Evolutionary conservation across 805 yeast genomes (phyloP).

Genomic region (Kuraishia cidri): DNA sequence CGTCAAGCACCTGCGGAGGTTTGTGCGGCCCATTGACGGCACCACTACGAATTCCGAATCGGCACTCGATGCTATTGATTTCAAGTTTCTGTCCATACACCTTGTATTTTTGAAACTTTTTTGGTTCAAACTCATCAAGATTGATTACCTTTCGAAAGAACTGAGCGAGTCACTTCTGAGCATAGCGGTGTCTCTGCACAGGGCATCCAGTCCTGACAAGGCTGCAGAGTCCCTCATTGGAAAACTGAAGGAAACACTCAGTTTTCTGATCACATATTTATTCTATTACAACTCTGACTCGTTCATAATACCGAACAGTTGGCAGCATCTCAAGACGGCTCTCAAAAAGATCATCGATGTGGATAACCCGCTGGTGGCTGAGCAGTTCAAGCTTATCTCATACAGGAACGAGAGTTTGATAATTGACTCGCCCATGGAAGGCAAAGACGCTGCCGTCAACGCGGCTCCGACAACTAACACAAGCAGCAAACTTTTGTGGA

Average conservation of each 20-base stretch:
- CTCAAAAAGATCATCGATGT: slow-evolving; percentile 31
- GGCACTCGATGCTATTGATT: slow-evolving; percentile 6
- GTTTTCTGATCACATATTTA: slow-evolving; percentile 27
- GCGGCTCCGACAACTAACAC: too few relatives aligned
- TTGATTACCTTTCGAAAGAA: slow-evolving; percentile 54
- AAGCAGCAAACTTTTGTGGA: neutral
- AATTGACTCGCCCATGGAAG: slow-evolving; percentile 26
- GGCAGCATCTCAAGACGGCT: slow-evolving; percentile 44
- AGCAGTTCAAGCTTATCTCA: slow-evolving; percentile 50
- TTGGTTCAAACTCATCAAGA: slow-evolving; percentile 57
- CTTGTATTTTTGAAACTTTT: slow-evolving; percentile 52
- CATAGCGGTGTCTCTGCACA: slow-evolving; percentile 24
- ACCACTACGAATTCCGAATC: neutral
- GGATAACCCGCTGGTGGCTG: slow-evolving; percentile 20
- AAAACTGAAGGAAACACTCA: slow-evolving; percentile 13
- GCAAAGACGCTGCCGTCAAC: neutral
- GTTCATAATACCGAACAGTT: slow-evolving; percentile 55
- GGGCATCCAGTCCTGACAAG: slow-evolving; percentile 5
- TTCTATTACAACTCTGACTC: slow-evolving; percentile 46
- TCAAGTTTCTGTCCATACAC: slow-evolving; percentile 16
- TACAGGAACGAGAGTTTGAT: slow-evolving; percentile 67
- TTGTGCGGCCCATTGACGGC: neutral
- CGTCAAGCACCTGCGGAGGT: slow-evolving; percentile 34
- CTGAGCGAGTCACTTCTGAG: slow-evolving; percentile 51
- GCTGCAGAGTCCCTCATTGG: slow-evolving; percentile 6